Percentiles rank a stretch among this genome's conserved stretches.
phyloP scores from a whole-genome alignment of 306 rosid species.

The Dalbergia cultrata region DNA sequence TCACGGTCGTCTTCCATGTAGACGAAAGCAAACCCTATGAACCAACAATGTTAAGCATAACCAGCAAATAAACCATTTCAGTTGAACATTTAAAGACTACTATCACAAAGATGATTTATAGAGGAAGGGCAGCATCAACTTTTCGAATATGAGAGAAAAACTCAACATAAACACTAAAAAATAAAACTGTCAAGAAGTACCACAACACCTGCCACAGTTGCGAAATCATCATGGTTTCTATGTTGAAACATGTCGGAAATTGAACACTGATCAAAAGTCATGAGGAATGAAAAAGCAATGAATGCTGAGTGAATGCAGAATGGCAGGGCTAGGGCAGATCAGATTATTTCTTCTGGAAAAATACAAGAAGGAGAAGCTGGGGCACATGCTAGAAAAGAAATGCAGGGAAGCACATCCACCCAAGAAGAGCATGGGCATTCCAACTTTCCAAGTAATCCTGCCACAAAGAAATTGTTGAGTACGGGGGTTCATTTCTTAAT shows the following conservation, averaged over 20 bases:
- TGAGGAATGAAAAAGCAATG: constrained; percentile 92
- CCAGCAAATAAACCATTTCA: constrained; percentile 34
- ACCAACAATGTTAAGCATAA: constrained; percentile 47
- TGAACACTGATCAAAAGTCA: constrained; percentile 89
- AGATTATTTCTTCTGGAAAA: constrained; percentile 78
- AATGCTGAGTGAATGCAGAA: constrained; percentile 77
- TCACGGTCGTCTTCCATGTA: constrained; percentile 89
- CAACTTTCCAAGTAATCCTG: constrained; percentile 89
- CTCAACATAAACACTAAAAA: constrained; percentile 42
- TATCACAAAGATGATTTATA: constrained; percentile 29
- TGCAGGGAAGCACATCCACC: constrained; percentile 86
- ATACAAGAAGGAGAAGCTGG: constrained; percentile 78
- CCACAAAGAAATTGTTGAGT: constrained; percentile 91
- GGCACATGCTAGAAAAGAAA: constrained; percentile 89
- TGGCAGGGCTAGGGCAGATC: constrained; percentile 85
- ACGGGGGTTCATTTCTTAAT: constrained; percentile 63
- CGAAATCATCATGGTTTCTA: constrained; percentile 77
- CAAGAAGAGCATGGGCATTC: constrained; percentile 90
- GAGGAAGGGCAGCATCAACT: constrained; percentile 45
- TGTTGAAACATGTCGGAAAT: constrained; percentile 87
- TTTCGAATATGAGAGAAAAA: constrained; percentile 44
- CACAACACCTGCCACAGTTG: constrained; percentile 88
- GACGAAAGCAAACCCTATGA: constrained; percentile 80
- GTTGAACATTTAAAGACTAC: constrained; percentile 30
- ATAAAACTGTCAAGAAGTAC: constrained; percentile 66